A percentile compares a stretch with the other conserved stretches of the same genome.
Evolutionary conservation across 768 basidiomycete species (phyloP).

Genomic region (Pulveroboletus frians): DNA sequence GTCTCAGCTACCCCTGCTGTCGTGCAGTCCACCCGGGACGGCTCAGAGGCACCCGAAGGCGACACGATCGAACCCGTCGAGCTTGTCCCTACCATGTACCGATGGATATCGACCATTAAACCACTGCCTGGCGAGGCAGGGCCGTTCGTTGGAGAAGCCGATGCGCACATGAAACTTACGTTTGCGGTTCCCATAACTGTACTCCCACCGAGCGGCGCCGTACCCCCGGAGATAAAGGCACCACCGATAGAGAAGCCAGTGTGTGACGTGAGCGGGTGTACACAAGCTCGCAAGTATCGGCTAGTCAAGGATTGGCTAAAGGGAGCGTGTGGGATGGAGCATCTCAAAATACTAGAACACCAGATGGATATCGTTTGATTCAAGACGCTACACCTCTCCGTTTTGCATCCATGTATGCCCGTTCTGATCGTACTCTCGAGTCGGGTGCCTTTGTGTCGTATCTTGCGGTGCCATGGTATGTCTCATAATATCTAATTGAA

Average conservation of each 20-base stretch:
- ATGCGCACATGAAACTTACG: slow-evolving; percentile 38
- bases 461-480: background rate
- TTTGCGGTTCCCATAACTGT: slow-evolving; percentile 50
- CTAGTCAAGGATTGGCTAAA: slow-evolving; percentile 56
- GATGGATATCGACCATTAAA: slow-evolving; percentile 64
- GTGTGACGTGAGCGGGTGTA: slow-evolving; percentile 60
- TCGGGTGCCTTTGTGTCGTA: background rate
- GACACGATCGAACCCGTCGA: slow-evolving; percentile 40
- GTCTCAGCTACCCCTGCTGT: slow-evolving; percentile 28
- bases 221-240: slow-evolving; percentile 8
- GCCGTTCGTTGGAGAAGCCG: slow-evolving; percentile 1
- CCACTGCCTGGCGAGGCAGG: slow-evolving; percentile 3
- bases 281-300: slow-evolving; percentile 53
- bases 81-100: slow-evolving; percentile 52
- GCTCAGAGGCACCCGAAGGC: slow-evolving; percentile 33
- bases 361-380: slow-evolving; percentile 10
- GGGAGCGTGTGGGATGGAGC: slow-evolving; percentile 60
- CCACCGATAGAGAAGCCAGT: slow-evolving; percentile 11
- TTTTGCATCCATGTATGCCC: background rate
- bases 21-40: slow-evolving; percentile 26
- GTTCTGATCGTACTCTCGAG: background rate
- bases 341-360: slow-evolving; percentile 53
- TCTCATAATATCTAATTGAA: background rate
- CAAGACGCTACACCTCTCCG: background rate
- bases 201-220: slow-evolving; percentile 11